Evolutionary conservation across 176 grass and related monocot species (phyloP), one percentile per base, ranked within the genome.

Genomic region (Panicum miliaceum): DNA sequence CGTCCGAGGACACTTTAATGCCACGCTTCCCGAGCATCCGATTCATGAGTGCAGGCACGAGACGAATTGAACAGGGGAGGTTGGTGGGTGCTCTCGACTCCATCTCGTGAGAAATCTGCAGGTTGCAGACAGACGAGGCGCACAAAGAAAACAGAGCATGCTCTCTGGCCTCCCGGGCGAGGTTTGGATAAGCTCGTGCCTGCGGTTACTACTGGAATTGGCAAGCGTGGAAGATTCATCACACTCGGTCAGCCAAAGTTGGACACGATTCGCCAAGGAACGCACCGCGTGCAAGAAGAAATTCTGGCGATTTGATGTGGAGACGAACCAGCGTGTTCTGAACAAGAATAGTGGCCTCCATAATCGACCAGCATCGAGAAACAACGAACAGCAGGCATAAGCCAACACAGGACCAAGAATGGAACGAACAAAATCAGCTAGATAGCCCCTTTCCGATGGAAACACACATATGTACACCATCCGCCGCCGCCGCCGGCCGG

Each of bases 381-480:
- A 47, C 15, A 5, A 75, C 61, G 34, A 51, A 63, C 37, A 35
- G 45, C 60, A 47, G 40, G 22, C 53, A 42, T 23, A 71, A 3
- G 34, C 23, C 32, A 19, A 53, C 3, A 64, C 23, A 60, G 43
- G 29, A 54, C 25, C 52, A 83, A 64, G 26, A 77, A 75, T 81
- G 32, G 12, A 76, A 61, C 61, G 77, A 80, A 72, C 48, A 79
- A 76, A 85, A 62, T 48, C 12, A 66, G 46, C 6, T 73, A 34
- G 19, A 9, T 27, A 77, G 43, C 16, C 73, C 26, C 58, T 71
- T 76, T 9, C 27, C 9, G 88, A 86, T 51, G 84, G 79, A 79
- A 62, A 52, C 71, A 83, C 79, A 43, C 42, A 66, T 43, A 75
- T 84, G 51, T 87, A 90, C 89, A 90, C 51, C 89, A 68, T 22